Evolutionary conservation across 1,139 yeast species (phyloP).

Genomic region (Yamadazyma aaseri): DNA sequence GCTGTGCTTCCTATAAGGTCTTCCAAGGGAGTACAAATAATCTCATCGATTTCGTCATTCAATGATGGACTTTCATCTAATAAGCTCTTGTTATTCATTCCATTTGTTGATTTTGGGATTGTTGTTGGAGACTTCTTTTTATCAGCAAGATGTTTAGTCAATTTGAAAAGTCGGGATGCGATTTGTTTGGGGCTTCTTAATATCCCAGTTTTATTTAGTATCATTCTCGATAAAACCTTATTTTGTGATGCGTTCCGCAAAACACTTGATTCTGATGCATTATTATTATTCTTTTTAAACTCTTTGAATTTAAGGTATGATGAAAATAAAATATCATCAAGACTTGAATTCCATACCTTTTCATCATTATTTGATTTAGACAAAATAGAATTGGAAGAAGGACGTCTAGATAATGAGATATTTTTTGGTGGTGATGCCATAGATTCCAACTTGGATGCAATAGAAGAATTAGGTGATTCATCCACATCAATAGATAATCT

Average conservation of each 20-base stretch:
- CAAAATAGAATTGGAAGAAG: conserved; percentile 9
- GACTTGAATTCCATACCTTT: conserved; percentile 39
- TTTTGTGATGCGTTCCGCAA: conserved; percentile 40
- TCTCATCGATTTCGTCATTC: conserved; percentile 23
- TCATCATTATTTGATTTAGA: conserved; percentile 15
- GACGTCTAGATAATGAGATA: conserved; percentile 8
- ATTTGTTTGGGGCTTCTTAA: conserved; percentile 42
- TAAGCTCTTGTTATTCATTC: conserved; percentile 7
- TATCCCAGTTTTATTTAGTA: conserved; percentile 37
- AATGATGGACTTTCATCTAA: conserved; percentile 16
- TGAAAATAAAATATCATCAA: conserved; percentile 37
- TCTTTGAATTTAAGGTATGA: conserved; percentile 38
- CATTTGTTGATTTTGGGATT: too few relatives aligned
- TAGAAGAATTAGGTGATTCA: conserved; percentile 37
- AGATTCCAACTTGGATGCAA: conserved; percentile 39
- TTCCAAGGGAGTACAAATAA: conserved; percentile 26
- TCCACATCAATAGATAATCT: conserved; percentile 14
- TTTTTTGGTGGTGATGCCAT: conserved; percentile 35
- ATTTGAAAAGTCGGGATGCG: conserved; percentile 31
- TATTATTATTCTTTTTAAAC: conserved; percentile 32
- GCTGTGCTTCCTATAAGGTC: conserved; percentile 19
- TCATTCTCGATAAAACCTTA: conserved; percentile 43
- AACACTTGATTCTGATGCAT: conserved; percentile 23
- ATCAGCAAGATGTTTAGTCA: conserved; percentile 17
- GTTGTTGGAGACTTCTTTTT: conserved; percentile 3